phyloP scores from a whole-genome alignment of 805 yeast species.

The Saturnispora zaruensis region DNA sequence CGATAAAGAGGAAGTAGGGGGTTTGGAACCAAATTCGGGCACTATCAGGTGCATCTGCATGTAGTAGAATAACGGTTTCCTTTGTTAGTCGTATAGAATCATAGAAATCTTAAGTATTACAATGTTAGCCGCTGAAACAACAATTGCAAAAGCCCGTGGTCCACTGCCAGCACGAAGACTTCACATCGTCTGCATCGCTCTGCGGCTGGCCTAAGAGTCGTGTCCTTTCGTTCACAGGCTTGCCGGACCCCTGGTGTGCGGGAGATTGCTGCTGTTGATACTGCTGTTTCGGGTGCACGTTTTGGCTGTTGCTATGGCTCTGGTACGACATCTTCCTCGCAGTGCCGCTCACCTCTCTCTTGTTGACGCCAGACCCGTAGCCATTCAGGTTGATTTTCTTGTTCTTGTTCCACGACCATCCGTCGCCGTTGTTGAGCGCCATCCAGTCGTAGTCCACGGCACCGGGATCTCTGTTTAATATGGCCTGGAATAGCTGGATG shows the following conservation, averaged over 20 bases:
- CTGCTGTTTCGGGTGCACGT: conserved; percentile 8
- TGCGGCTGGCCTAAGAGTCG: neutral
- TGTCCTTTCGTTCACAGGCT: conserved; percentile 6
- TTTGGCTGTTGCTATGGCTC: conserved; percentile 15
- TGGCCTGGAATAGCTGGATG: conserved; percentile 50
- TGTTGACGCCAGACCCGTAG: conserved; percentile 40
- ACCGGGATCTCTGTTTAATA: conserved; percentile 25
- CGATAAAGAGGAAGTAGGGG: neutral
- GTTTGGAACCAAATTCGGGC: neutral
- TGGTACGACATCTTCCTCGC: conserved; percentile 18
- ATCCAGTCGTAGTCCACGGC: conserved; percentile 59
- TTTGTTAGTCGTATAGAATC: neutral
- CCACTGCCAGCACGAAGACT: conserved; percentile 10
- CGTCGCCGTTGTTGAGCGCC: conserved; percentile 68
- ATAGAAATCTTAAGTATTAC: neutral
- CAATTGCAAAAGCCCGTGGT: neutral
- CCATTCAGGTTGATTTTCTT: conserved; percentile 78
- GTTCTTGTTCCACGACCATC: conserved; percentile 71
- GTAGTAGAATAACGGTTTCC: neutral
- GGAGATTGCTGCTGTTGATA: conserved; percentile 12
- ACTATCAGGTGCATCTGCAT: neutral
- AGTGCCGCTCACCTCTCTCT: conserved; percentile 8
- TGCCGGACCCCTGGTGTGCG: conserved; percentile 9
- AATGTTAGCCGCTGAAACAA: neutral
- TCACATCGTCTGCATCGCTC: neutral